Base-by-base conservation (phyloP, 208 protist genomes). In the Crithidia sp. region DNA sequence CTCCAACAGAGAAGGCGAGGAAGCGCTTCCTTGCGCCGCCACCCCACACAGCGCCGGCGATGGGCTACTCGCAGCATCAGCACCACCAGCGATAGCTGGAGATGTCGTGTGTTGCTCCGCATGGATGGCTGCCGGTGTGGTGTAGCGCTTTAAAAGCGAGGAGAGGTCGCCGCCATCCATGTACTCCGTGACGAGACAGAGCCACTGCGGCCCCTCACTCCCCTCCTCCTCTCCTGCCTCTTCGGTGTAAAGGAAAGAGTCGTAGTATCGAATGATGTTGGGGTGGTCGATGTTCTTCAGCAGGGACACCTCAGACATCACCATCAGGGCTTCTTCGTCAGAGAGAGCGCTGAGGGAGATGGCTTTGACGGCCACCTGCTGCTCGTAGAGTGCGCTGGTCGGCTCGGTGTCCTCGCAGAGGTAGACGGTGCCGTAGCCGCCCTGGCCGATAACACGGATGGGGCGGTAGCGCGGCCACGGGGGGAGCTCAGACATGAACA, bases 111-210 rank as follows among this genome's bases (percentile, higher is more conserved):
- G 28, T 1, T 28, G 28, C 28, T 28, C 28, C 28, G 28, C 28
- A 28, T 28, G 28, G 1, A 28, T 13, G 45, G 45, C 45, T 49
- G 7, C 12, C 9, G 45, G 45, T 7, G 9, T 49, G 7, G 44
- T 69, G 57, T 75, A 73, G 52, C 44, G 45, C 45, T 36, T 37
- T n/a, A 86, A 69, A 28, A 86, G 58, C 5, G 69, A 63, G 19
- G 81, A 80, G 55, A 95, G 77, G 62, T 97, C 93, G 10, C 93
- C 89, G 44, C 91, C 91, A n/a, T 88, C 82, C 63, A 86, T 79
- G 81, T 95, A 97, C 79, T 97, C 93, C 5, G 89, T 87, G 17
- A 97, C 93, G 16, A 94, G 63, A 64, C 93, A 97, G 50, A 97
- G 69, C 70, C 82, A 88, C 60, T 78, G 74, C 59, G 57, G 47